These are phyloP conservation scores for Pelargonium exstipulatum DNA, from an alignment of 441 rosid genomes.

Conservation along the genomic window DNA sequence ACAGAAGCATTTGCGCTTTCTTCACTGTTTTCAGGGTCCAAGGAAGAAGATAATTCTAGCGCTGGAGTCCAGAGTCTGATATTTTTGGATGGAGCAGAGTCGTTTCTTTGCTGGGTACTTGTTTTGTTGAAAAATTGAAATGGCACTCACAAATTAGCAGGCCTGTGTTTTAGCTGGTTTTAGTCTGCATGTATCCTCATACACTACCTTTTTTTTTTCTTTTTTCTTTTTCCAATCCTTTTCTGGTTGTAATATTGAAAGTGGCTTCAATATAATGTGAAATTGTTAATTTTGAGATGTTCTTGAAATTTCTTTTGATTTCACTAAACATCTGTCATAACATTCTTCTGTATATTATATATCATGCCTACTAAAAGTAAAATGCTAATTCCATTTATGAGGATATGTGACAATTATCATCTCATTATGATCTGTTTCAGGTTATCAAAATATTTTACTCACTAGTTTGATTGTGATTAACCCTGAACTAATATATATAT, in stretches of 20 bases:
- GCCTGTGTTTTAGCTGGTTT: slow-evolving; percentile 24
- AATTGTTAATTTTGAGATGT: slow-evolving; percentile 18
- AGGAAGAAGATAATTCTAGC: slow-evolving; percentile 92
- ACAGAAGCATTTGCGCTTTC: slow-evolving; percentile 15
- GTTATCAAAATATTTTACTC: too few species aligned
- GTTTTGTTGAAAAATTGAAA: slow-evolving; percentile 6
- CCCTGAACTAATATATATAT: too few species aligned
- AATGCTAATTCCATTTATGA: too few species aligned
- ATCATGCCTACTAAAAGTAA: too few species aligned
- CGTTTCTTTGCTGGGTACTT: slow-evolving; percentile 15
- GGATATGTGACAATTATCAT: too few species aligned
- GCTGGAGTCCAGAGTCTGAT: slow-evolving; percentile 61
- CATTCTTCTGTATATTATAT: too few species aligned
- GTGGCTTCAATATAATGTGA: slow-evolving; percentile 21
- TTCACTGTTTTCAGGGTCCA: slow-evolving; percentile 65
- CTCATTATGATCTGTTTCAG: too few species aligned
- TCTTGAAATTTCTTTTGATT: neutral
- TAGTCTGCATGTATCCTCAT: slow-evolving; percentile 24
- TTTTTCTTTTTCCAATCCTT: neutral
- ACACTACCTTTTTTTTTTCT: neutral
- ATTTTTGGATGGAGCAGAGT: neutral
- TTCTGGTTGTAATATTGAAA: slow-evolving; percentile 15
- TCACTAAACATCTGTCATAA: too few species aligned
- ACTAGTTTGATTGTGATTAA: too few species aligned
- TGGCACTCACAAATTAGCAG: slow-evolving; percentile 17